Conservation (phyloP, 2,329 filamentous ascomycete genomes). For the Verticillium albo-atrum region DNA sequence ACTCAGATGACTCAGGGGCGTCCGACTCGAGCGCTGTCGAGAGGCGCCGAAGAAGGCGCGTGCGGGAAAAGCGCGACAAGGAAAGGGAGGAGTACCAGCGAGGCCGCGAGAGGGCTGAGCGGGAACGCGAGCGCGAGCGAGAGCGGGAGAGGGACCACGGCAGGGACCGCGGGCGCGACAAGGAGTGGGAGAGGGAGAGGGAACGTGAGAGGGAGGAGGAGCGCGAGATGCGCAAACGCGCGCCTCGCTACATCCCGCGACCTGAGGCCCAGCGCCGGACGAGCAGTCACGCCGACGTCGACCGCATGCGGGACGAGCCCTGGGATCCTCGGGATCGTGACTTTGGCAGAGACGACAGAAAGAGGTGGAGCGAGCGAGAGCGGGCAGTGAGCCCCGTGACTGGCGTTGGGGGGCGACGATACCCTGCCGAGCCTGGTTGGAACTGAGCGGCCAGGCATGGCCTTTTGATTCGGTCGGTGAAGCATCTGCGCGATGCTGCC, state of each 20-base stretch:
- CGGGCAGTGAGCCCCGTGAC: conserved; percentile 8
- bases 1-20: conserved; percentile 29
- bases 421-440: conserved; percentile 11
- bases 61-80: conserved; percentile 10
- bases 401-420: conserved; percentile 12
- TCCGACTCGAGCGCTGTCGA: conserved; percentile 25
- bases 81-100: conserved; percentile 24
- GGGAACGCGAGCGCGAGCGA: conserved; percentile 34
- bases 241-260: conserved; percentile 28
- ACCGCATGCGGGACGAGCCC: conserved; percentile 22
- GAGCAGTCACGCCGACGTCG: conserved; percentile 46
- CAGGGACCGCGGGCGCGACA: conserved; percentile 21
- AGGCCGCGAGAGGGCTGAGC: conserved; percentile 28
- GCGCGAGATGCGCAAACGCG: conserved; percentile 21
- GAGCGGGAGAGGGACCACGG: conserved; percentile 30
- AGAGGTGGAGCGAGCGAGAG: conserved; percentile 10
- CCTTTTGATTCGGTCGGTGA: background rate
- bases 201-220: conserved; percentile 27
- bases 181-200: conserved; percentile 25
- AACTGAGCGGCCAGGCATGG: conserved; percentile 1
- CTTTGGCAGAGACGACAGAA: conserved; percentile 8
- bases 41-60: conserved; percentile 18
- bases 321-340: conserved; percentile 13
- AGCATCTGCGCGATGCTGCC: background rate
- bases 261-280: conserved; percentile 37